Evolutionary conservation across 768 basidiomycete genomes (phyloP).

Genomic region (Punctularia strigosozonata): DNA sequence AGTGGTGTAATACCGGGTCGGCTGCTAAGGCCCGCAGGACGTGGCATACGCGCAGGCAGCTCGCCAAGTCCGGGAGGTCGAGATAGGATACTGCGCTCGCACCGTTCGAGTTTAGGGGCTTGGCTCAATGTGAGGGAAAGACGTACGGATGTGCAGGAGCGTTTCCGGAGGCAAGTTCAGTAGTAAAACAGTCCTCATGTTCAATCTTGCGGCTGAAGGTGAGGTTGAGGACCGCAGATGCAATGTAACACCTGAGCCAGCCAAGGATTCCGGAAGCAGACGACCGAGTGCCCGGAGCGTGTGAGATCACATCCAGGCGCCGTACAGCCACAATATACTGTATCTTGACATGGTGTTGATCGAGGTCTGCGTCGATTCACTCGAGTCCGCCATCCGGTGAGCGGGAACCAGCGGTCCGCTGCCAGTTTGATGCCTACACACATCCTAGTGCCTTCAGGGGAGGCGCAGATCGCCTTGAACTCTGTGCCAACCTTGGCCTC

Average conservation of each 20-base stretch:
- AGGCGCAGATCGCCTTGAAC: slow-evolving; percentile 67
- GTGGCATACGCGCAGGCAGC: slow-evolving; percentile 35
- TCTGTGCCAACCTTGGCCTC: slow-evolving; percentile 55
- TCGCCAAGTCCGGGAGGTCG: slow-evolving; percentile 59
- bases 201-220: too few relatives aligned
- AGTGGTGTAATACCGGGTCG: slow-evolving; percentile 54
- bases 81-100: slow-evolving; percentile 48
- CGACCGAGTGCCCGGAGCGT: too few relatives aligned
- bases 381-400: slow-evolving; percentile 57
- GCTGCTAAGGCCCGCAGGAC: slow-evolving; percentile 36
- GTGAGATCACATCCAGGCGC: too few relatives aligned
- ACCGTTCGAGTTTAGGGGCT: neutral
- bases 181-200: slow-evolving; percentile 2
- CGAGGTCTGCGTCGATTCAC: slow-evolving; percentile 71
- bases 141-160: slow-evolving; percentile 45
- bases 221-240: too few relatives aligned
- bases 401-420: slow-evolving; percentile 13
- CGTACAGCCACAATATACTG: too few relatives aligned
- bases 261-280: too few relatives aligned
- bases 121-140: neutral
- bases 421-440: neutral
- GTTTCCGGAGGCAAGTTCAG: slow-evolving; percentile 43
- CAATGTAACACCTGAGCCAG: too few relatives aligned
- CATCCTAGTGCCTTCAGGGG: slow-evolving; percentile 48
- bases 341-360: too few relatives aligned